Percentiles rank a stretch among this genome's conserved stretches.
Conservation (phyloP, 257 asterid genomes). For the Solanum pennellii region DNA sequence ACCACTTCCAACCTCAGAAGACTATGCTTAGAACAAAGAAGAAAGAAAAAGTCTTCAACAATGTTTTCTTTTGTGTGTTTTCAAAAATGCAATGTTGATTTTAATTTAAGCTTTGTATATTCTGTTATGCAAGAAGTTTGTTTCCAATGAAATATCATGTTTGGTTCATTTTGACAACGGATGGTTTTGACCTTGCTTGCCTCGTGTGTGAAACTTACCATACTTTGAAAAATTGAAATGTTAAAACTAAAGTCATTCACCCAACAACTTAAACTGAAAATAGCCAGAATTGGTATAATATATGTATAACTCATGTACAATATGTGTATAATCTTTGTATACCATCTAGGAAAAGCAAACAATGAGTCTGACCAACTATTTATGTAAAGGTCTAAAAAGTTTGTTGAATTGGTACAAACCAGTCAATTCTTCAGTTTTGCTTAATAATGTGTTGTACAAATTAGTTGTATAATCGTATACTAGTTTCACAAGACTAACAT, state of each 20-base stretch:
- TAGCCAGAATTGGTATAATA: neutral
- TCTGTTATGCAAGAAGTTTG: neutral
- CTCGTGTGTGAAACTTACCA: rapidly evolving
- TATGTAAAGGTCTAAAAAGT: neutral
- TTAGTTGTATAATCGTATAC: neutral
- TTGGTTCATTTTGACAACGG: neutral
- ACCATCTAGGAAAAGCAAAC: neutral
- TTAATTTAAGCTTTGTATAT: neutral
- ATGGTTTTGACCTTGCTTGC: neutral
- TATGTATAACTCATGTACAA: neutral
- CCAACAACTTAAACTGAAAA: neutral
- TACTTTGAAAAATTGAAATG: neutral
- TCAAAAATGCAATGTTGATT: neutral
- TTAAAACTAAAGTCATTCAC: neutral
- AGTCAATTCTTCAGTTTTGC: neutral
- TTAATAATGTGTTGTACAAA: neutral
- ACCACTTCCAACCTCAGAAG: constrained; percentile 27
- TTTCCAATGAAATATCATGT: neutral
- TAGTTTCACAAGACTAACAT: neutral
- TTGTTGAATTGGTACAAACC: neutral
- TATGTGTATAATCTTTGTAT: neutral
- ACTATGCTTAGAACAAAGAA: constrained; percentile 9
- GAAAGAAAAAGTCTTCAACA: neutral
- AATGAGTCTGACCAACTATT: neutral
- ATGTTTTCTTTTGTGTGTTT: neutral